phyloP scores from a whole-genome alignment of 192 early-diverging fungal species.

The Backusella tarrabulga region DNA sequence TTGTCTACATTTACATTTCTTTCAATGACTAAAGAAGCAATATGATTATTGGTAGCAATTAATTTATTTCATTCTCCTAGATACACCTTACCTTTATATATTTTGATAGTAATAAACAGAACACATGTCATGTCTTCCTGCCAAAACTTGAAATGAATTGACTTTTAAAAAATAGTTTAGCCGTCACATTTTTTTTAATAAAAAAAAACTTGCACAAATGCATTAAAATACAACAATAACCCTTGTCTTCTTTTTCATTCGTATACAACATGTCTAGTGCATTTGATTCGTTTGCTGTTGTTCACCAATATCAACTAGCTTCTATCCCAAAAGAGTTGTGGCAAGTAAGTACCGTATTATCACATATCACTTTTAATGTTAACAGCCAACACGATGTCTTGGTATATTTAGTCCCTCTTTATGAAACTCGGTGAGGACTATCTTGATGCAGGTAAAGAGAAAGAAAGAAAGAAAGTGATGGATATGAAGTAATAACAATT shows the following conservation, averaged over 20 bases:
- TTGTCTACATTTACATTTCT: no score
- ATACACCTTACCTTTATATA: no score
- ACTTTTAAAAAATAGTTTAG: not conserved
- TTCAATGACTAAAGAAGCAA: no score
- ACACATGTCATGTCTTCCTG: no score
- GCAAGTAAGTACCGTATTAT: slow-evolving; percentile 35
- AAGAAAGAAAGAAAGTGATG: not conserved
- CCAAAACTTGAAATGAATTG: not conserved
- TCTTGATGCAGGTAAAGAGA: slow-evolving; percentile 45
- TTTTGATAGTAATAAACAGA: no score
- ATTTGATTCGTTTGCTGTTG: slow-evolving; percentile 33
- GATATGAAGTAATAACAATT: not conserved
- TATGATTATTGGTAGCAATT: no score
- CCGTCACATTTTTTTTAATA: not conserved
- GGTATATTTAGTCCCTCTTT: slow-evolving; percentile 39
- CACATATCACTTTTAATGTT: not conserved
- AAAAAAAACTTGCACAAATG: not conserved
- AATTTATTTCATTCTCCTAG: no score
- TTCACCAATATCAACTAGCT: slow-evolving; percentile 52
- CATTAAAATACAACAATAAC: not conserved
- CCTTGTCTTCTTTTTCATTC: slow-evolving; percentile 1
- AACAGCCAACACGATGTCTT: not conserved
- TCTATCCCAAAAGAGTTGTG: slow-evolving; percentile 48
- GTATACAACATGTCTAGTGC: slow-evolving; percentile 15
- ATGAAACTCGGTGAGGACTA: slow-evolving; percentile 50